These are phyloP conservation scores for Yarrowia sp. DNA, from an alignment of 805 yeast species.

Conservation along the genomic window DNA sequence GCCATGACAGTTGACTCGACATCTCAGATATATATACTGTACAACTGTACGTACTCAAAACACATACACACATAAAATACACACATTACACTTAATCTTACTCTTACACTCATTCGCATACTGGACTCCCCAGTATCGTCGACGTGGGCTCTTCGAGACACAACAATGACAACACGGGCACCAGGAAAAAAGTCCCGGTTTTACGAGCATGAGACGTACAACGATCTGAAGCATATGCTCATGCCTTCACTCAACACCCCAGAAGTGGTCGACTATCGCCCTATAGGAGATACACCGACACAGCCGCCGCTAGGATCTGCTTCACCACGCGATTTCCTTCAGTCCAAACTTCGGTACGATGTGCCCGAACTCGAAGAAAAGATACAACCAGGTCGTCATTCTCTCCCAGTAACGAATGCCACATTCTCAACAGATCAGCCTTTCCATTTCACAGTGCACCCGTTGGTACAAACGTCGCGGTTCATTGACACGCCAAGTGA, in stretches of 20 bases:
- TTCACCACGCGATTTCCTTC: not conserved
- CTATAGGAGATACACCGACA: not conserved
- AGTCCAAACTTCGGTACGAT: not conserved
- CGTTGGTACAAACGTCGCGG: not conserved
- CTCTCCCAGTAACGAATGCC: not conserved
- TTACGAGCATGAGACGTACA: not conserved
- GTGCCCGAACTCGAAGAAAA: not conserved
- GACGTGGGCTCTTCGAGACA: not conserved
- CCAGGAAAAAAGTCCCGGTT: not conserved
- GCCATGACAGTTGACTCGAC: not conserved
- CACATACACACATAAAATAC: not conserved
- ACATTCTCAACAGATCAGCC: not conserved
- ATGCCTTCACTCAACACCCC: not conserved
- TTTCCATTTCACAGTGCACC: slow-evolving; percentile 4
- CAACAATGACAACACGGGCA: not conserved
- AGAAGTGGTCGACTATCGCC: not conserved
- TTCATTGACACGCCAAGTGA: not conserved
- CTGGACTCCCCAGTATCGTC: too few species aligned
- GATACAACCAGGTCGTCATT: not conserved
- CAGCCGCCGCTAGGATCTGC: not conserved
- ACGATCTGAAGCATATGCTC: not conserved
- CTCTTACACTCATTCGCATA: not conserved
- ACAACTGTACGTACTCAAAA: not conserved
- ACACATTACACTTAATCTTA: too few species aligned
- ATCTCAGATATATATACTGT: too few species aligned